Percentiles rank a stretch among this genome's conserved stretches.
These are phyloP conservation scores for Candida frijolesensis DNA, from an alignment of 1,139 yeast genomes.

Conservation along the genomic window DNA sequence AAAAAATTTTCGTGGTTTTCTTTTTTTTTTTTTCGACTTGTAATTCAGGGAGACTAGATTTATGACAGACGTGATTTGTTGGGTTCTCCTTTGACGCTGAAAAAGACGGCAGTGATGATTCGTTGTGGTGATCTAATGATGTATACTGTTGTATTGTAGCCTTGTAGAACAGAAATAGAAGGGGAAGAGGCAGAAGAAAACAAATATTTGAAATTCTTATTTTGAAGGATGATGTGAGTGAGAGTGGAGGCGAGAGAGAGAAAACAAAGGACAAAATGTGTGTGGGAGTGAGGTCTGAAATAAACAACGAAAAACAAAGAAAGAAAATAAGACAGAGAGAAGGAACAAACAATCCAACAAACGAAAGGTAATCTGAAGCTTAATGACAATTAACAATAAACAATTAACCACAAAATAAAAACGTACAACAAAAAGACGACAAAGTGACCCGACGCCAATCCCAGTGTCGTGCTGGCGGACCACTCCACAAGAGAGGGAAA, in stretches of 20 bases:
- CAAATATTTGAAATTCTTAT: conserved; percentile 1
- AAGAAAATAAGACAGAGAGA: background rate
- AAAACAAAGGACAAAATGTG: background rate
- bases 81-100: background rate
- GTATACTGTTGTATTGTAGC: background rate
- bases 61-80: too few species aligned
- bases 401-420: too few species aligned
- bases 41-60: background rate
- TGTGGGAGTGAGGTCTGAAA: background rate
- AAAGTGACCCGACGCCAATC: too few species aligned
- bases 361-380: too few species aligned
- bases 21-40: background rate
- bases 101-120: background rate
- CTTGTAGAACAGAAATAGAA: background rate
- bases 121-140: too few species aligned
- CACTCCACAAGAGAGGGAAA: too few species aligned
- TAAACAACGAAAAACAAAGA: background rate
- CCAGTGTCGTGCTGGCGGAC: too few species aligned
- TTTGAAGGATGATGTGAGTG: background rate
- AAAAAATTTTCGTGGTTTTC: background rate
- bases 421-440: too few species aligned
- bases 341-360: background rate
- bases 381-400: too few species aligned
- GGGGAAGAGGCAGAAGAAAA: background rate
- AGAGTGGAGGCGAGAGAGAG: background rate